Conservation (phyloP, 192 early-diverging fungal species). For the Linnemannia elongata region DNA sequence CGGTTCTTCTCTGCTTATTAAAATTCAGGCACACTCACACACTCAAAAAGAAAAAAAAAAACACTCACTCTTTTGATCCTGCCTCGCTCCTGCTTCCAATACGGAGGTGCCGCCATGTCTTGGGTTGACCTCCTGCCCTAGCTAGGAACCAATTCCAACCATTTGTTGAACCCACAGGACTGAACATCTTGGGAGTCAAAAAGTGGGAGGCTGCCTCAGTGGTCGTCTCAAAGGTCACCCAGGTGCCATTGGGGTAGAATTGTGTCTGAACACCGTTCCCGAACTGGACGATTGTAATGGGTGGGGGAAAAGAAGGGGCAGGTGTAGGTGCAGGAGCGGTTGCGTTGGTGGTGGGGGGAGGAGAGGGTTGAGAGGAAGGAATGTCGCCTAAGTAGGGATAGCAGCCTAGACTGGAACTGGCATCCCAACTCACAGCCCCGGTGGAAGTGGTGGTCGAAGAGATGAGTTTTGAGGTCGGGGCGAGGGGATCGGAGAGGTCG, state of each 20-base stretch:
- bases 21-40: neutral
- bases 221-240: conserved; percentile 14
- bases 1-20: neutral
- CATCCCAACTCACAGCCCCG: conserved; percentile 9
- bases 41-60: neutral
- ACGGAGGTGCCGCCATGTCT: conserved; percentile 31
- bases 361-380: neutral
- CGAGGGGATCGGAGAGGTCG: conserved; percentile 26
- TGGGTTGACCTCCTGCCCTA: neutral
- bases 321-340: neutral
- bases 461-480: conserved; percentile 23
- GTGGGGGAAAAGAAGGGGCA: neutral
- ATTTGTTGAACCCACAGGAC: conserved; percentile 33
- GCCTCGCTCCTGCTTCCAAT: conserved; percentile 7
- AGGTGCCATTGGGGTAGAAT: conserved; percentile 52
- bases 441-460: conserved; percentile 20
- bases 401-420: conserved; percentile 30
- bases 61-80: conserved; percentile 33
- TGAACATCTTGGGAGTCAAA: conserved; percentile 28
- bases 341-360: neutral
- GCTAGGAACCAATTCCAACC: conserved; percentile 47
- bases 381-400: conserved; percentile 27
- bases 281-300: conserved; percentile 41
- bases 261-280: conserved; percentile 24
- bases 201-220: conserved; percentile 11